A percentile compares a stretch with the other conserved stretches of the same genome.
These are phyloP conservation scores for Calonectria fujianensis DNA, from an alignment of 2,329 filamentous ascomycete genomes.

Conservation along the genomic window DNA sequence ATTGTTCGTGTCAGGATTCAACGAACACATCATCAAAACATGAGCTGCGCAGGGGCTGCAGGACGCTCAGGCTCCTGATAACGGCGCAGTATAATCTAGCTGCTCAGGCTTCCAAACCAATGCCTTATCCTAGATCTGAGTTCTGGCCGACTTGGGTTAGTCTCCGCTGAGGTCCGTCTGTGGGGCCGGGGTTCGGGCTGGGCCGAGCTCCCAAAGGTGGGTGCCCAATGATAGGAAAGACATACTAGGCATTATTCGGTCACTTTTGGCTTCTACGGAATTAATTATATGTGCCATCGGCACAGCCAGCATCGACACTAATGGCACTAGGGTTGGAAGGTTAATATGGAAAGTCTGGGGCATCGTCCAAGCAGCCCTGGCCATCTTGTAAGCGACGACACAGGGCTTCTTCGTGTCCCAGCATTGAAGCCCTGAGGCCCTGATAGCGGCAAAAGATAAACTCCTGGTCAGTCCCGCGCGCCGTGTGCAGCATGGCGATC, in stretches of 20 bases:
- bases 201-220: background rate
- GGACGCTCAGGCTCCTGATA: background rate
- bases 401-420: background rate
- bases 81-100: background rate
- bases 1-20: background rate
- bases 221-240: conserved; percentile 11
- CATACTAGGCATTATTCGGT: background rate
- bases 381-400: background rate
- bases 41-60: no score
- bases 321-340: background rate
- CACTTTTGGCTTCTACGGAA: background rate
- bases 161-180: conserved; percentile 18
- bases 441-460: conserved; percentile 4
- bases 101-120: background rate
- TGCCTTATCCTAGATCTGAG: background rate
- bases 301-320: background rate
- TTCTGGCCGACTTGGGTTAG: conserved; percentile 1
- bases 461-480: background rate
- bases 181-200: conserved; percentile 20
- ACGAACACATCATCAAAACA: background rate
- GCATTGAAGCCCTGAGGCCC: background rate
- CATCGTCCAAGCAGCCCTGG: background rate
- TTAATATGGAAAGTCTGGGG: background rate
- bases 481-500: conserved; percentile 2
- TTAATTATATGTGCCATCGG: background rate